phyloP scores from a whole-genome alignment of 805 yeast species.

The Suhomyces sp. region DNA sequence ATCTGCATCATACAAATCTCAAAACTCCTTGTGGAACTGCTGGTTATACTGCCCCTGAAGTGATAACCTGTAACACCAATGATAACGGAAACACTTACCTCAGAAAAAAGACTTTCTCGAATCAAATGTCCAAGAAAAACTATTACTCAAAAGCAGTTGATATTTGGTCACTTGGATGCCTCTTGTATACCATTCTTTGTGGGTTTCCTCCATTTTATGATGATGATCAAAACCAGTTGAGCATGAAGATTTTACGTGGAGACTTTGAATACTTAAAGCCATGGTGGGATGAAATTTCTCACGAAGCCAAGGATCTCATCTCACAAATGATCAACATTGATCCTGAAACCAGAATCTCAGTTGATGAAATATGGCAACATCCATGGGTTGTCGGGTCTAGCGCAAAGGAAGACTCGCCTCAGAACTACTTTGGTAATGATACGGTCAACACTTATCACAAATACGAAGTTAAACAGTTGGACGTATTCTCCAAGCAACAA shows the following conservation, averaged over 20 bases:
- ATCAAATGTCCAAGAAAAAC: slow-evolving; percentile 37
- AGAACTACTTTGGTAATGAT: slow-evolving; percentile 5
- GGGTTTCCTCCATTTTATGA: slow-evolving; percentile 79
- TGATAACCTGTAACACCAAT: slow-evolving; percentile 38
- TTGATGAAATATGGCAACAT: slow-evolving; percentile 64
- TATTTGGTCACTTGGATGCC: slow-evolving; percentile 74
- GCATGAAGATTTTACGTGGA: slow-evolving; percentile 68
- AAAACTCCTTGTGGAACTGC: slow-evolving; percentile 78
- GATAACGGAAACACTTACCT: slow-evolving; percentile 6
- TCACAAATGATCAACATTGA: slow-evolving; percentile 64
- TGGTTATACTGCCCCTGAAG: slow-evolving; percentile 75
- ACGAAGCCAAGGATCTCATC: slow-evolving; percentile 68
- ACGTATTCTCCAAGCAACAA: slow-evolving; percentile 2
- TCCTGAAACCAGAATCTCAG: slow-evolving; percentile 64
- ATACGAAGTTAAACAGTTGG: slow-evolving; percentile 2
- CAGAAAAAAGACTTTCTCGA: slow-evolving; percentile 10
- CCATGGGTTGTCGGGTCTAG: slow-evolving; percentile 54
- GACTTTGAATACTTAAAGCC: slow-evolving; percentile 73
- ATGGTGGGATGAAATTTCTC: slow-evolving; percentile 85
- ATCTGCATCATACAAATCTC: slow-evolving; percentile 25
- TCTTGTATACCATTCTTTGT: slow-evolving; percentile 62
- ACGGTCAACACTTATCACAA: slow-evolving; percentile 1
- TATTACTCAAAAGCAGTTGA: slow-evolving; percentile 66
- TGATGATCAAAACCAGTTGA: slow-evolving; percentile 58
- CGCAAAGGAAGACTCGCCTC: neutral